A percentile compares a stretch with the other conserved stretches of the same genome.
Evolutionary conservation across 768 basidiomycete genomes (phyloP).

Genomic region (Boletus tylopilopsis): DNA sequence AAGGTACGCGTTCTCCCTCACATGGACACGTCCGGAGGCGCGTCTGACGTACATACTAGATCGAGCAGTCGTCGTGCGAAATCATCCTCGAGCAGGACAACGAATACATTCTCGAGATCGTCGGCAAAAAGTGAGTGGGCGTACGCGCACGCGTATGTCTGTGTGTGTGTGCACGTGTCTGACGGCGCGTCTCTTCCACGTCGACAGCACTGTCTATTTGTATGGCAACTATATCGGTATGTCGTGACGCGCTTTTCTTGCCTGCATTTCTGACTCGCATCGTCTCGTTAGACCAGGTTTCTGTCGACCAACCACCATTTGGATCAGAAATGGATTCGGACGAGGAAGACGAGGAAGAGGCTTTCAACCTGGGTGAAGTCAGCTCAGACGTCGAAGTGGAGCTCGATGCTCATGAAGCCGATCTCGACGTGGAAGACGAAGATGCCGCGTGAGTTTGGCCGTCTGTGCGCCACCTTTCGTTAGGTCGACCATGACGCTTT

Average conservation of each 20-base stretch:
- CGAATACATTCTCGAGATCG: conserved; percentile 62
- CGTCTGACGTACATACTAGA: conserved; percentile 38
- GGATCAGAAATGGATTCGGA: conserved; percentile 48
- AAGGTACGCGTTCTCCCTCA: conserved; percentile 46
- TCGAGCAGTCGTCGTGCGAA: conserved; percentile 72
- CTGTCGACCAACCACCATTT: conserved; percentile 46
- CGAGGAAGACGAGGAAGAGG: conserved; percentile 41
- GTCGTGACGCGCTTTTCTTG: neutral
- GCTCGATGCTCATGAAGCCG: conserved; percentile 58
- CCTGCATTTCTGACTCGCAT: neutral
- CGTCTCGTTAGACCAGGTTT: conserved; percentile 46
- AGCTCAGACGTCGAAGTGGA: conserved; percentile 84
- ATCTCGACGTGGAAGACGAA: conserved; percentile 46
- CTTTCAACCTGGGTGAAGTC: conserved; percentile 65
- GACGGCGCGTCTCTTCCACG: conserved; percentile 2
- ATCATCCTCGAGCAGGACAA: conserved; percentile 65
- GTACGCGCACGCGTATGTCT: too few relatives aligned
- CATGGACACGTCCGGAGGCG: neutral
- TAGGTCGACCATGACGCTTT: neutral
- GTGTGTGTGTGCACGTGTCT: neutral
- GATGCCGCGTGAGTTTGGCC: conserved; percentile 38
- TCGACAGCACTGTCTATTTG: conserved; percentile 62
- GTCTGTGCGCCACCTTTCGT: neutral
- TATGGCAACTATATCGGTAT: conserved; percentile 84
- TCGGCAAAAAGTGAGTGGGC: conserved; percentile 73